Conservation (phyloP, 2,329 filamentous ascomycete species). For the Bipolaris victoriae region DNA sequence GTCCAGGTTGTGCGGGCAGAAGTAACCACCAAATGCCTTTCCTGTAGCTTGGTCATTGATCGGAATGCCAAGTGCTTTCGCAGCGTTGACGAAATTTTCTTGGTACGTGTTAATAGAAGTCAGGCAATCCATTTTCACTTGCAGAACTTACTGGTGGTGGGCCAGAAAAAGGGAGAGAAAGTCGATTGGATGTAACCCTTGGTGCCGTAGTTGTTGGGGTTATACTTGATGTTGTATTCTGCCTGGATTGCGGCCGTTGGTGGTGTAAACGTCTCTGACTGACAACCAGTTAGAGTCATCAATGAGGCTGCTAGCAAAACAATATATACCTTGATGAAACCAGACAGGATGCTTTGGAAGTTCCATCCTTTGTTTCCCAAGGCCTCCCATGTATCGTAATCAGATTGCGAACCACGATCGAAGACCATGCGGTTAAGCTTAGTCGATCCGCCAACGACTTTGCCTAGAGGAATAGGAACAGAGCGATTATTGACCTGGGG, state of each 20-base stretch:
- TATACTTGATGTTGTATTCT: constrained; percentile 28
- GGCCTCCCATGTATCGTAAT: constrained; percentile 41
- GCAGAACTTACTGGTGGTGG: constrained; percentile 25
- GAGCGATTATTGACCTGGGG: constrained; percentile 20
- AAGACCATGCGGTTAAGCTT: constrained; percentile 51
- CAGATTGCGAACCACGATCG: constrained; percentile 35
- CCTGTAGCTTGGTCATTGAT: constrained; percentile 30
- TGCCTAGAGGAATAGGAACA: constrained; percentile 25
- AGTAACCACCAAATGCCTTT: constrained; percentile 31
- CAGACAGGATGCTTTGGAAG: constrained; percentile 34
- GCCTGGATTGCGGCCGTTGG: constrained; percentile 23
- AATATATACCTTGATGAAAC: constrained; percentile 30
- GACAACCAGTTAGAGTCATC: constrained; percentile 6
- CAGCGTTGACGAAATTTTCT: constrained; percentile 30
- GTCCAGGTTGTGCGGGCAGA: constrained; percentile 28
- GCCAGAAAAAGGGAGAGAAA: constrained; percentile 31
- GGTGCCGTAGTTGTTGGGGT: constrained; percentile 22
- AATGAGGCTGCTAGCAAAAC: neutral
- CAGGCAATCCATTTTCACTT: neutral
- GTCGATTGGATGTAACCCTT: constrained; percentile 28
- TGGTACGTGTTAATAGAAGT: neutral
- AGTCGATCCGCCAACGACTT: constrained; percentile 32
- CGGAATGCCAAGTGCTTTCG: constrained; percentile 22
- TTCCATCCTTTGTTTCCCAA: constrained; percentile 38
- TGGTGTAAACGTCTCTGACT: constrained; percentile 32